Evolutionary conservation across 2,329 filamentous ascomycete genomes (phyloP).

Genomic region (Fusarium sp.): DNA sequence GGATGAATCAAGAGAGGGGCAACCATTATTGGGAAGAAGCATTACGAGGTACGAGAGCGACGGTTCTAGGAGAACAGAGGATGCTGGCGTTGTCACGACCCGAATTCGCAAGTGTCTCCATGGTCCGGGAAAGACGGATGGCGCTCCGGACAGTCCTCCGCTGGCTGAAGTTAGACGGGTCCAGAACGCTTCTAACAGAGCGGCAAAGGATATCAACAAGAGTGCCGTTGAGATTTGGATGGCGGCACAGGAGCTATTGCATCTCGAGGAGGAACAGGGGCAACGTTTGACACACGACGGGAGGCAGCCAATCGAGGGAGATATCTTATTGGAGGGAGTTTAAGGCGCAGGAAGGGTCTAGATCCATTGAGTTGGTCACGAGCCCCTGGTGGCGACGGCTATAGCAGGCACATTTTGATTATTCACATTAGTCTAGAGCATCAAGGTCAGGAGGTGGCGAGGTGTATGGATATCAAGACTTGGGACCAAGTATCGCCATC

Average conservation of each 20-base stretch:
- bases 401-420: not conserved
- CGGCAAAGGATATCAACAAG: constrained; percentile 28
- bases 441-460: not conserved
- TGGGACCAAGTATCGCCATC: not conserved
- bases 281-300: not conserved
- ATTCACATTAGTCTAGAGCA: not conserved
- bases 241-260: constrained; percentile 48
- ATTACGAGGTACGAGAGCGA: constrained; percentile 28
- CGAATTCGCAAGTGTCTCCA: constrained; percentile 46
- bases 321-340: not conserved
- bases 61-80: constrained; percentile 42
- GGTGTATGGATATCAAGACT: not conserved
- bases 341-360: not conserved
- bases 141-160: constrained; percentile 10
- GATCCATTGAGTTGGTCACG: not conserved
- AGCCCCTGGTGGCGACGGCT: not conserved
- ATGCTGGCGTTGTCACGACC: constrained; percentile 41
- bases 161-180: not conserved
- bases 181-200: not conserved
- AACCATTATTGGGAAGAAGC: not conserved
- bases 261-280: constrained; percentile 36
- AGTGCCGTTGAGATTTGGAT: constrained; percentile 48
- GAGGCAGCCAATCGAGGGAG: not conserved
- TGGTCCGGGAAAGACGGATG: constrained; percentile 22
- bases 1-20: not conserved